phyloP scores from a whole-genome alignment of 2,329 filamentous ascomycete genomes.

The Sarocladium brachiariae region DNA sequence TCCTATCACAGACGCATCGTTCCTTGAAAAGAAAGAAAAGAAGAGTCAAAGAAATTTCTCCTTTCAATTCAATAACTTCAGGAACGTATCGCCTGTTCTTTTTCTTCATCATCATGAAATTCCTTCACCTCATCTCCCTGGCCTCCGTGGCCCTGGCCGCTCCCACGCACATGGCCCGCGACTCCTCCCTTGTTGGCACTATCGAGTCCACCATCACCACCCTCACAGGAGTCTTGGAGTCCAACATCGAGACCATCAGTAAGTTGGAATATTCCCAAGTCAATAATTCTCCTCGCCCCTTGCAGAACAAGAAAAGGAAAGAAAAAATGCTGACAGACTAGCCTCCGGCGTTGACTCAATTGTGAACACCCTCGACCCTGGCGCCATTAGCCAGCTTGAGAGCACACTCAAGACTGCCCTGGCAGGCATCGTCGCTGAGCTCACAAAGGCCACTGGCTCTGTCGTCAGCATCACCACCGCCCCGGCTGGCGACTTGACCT shows the following conservation, averaged over 20 bases:
- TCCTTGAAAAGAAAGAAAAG: no score
- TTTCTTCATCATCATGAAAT: neutral
- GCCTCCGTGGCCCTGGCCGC: slow-evolving; percentile 4
- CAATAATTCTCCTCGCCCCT: no score
- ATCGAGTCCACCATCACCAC: slow-evolving; percentile 5
- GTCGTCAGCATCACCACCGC: slow-evolving; percentile 4
- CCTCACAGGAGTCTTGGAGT: neutral
- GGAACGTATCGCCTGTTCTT: no score
- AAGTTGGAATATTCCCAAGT: neutral
- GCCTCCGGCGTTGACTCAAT: neutral
- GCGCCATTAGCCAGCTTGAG: neutral
- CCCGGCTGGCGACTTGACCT: slow-evolving; percentile 3
- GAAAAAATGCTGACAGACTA: neutral
- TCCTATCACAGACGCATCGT: no score
- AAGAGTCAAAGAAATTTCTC: no score
- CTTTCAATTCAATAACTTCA: no score
- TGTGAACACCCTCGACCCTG: neutral
- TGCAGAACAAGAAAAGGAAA: no score
- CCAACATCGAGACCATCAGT: slow-evolving; percentile 11
- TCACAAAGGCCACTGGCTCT: slow-evolving; percentile 7
- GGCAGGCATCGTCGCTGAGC: slow-evolving; percentile 1
- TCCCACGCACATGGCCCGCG: slow-evolving; percentile 3
- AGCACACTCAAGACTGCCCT: slow-evolving; percentile 6
- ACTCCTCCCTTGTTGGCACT: slow-evolving; percentile 5
- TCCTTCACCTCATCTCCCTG: slow-evolving; percentile 2